Conservation (phyloP, 306 rosid genomes). For the Acacia confusa region DNA sequence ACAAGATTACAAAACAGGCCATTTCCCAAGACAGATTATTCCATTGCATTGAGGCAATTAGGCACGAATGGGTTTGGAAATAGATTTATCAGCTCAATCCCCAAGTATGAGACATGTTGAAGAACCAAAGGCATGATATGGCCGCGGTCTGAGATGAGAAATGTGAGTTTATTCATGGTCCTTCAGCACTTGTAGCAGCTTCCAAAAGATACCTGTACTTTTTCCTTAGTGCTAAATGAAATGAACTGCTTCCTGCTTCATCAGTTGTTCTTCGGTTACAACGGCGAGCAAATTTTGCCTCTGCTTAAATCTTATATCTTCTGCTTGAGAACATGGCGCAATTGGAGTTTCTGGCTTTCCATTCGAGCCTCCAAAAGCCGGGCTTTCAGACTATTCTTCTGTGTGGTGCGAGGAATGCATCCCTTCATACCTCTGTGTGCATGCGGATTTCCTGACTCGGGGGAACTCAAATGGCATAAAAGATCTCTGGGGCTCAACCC, state of each 20-base stretch:
- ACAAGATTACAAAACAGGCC: constrained; percentile 28
- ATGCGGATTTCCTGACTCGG: constrained; percentile 56
- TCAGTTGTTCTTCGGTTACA: constrained; percentile 20
- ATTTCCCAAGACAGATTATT: constrained; percentile 30
- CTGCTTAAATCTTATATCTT: constrained; percentile 53
- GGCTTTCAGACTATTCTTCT: constrained; percentile 82
- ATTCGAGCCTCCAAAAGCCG: constrained; percentile 89
- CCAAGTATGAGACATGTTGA: constrained; percentile 17
- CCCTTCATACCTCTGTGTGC: constrained; percentile 70
- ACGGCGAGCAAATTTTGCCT: constrained; percentile 33
- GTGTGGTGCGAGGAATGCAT: constrained; percentile 68
- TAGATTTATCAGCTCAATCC: constrained; percentile 30
- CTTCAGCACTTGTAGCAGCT: constrained; percentile 38
- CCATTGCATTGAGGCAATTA: constrained; percentile 27
- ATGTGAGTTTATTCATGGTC: constrained; percentile 42
- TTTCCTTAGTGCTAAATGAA: constrained; percentile 33
- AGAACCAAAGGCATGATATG: constrained; percentile 30
- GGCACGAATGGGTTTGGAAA: constrained; percentile 15
- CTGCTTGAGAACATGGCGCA: constrained; percentile 89
- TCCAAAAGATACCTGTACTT: constrained; percentile 26
- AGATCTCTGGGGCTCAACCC: constrained; percentile 73
- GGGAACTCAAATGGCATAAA: constrained; percentile 69
- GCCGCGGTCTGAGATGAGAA: constrained; percentile 31
- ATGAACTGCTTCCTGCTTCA: constrained; percentile 21
- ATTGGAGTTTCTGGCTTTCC: constrained; percentile 77